Conservation (phyloP, 2,329 filamentous ascomycete genomes). For the Fusarium abutilonis region DNA sequence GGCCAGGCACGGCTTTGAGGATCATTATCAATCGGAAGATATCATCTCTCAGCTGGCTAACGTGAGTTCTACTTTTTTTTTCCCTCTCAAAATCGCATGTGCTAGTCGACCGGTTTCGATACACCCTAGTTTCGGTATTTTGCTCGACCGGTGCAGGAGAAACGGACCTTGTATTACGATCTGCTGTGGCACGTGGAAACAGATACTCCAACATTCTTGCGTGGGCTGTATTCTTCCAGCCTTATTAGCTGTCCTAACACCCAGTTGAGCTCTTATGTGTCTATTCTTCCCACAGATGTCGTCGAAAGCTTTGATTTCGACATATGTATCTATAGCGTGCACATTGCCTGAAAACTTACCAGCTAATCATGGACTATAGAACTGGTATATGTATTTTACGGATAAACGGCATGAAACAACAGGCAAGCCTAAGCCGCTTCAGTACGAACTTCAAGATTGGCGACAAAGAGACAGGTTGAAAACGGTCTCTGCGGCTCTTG, state of each 20-base stretch:
- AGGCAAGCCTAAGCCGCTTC: constrained; percentile 79
- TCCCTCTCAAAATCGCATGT: constrained; percentile 15
- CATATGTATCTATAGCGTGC: constrained; percentile 1
- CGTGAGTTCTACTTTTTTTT: constrained; percentile 60
- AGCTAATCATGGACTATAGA: constrained; percentile 61
- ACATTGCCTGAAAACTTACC: background rate
- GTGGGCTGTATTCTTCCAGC: background rate
- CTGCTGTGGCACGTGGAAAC: constrained; percentile 8
- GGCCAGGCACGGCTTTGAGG: constrained; percentile 87
- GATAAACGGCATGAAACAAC: constrained; percentile 97
- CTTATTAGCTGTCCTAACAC: background rate
- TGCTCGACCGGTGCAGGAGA: constrained; percentile 11
- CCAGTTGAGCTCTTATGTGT: background rate
- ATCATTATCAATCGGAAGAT: constrained; percentile 90
- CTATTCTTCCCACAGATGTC: background rate
- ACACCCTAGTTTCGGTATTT: constrained; percentile 49
- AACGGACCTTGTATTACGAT: background rate
- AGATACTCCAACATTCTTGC: background rate
- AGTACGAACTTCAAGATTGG: constrained; percentile 85
- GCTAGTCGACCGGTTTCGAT: constrained; percentile 26
- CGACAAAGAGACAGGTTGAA: constrained; percentile 96
- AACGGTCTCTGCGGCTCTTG: constrained; percentile 93
- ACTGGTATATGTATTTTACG: constrained; percentile 99
- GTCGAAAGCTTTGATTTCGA: background rate
- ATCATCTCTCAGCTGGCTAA: constrained; percentile 86